Base-by-base conservation (phyloP, 75 land plant genomes). In the Cryptomeria japonica region DNA sequence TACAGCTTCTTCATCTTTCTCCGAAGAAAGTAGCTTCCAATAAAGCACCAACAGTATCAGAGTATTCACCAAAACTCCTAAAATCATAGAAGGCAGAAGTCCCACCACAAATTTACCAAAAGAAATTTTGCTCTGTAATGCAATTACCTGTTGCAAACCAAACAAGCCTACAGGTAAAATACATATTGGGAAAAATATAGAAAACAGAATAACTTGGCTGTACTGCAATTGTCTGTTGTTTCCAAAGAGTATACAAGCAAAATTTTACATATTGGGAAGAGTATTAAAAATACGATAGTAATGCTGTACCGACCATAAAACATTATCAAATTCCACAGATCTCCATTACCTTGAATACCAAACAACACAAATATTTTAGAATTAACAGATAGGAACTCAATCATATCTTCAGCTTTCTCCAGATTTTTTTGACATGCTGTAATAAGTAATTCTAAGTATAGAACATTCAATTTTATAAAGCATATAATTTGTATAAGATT, bases 31-130 rank as follows among this genome's bases (percentile, higher is more conserved):
- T 37, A 85, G 28, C 56, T 87, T 94, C 95, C 95, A 94, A 78
- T 86, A 94, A 87, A 90, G 80, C 34, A 84, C 73, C 14, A 95
- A 61, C 31, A 95, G 88, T 19, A 95, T n/a, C 36, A 75, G 12
- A 34, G 89, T 87, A 86, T 95, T 95, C 41, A 92, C 55, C 32
- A 89, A 6, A 19, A 93, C 82, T 10, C 96, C 95, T 38, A 93
- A 44, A 25, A 93, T 32, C 93, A 92, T 90, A 4, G 95, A 90
- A 11, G 89, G 91, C n/a, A 91, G 42, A 49, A 95, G 70, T 5
- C 95, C 95, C 10, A n/a, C 6, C 41, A 95, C 41, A 85, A 95
- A 95, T 49, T 91, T 89, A 34, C 93, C 95, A 83, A 95, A 95
- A 36, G 92, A 82, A 39, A 95, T 93, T 70, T 76, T 70, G 70